Percentiles rank a stretch among this genome's conserved stretches.
These are phyloP conservation scores for Tuber aestivum DNA, from an alignment of 495 filamentous ascomycete genomes.

Conservation along the genomic window DNA sequence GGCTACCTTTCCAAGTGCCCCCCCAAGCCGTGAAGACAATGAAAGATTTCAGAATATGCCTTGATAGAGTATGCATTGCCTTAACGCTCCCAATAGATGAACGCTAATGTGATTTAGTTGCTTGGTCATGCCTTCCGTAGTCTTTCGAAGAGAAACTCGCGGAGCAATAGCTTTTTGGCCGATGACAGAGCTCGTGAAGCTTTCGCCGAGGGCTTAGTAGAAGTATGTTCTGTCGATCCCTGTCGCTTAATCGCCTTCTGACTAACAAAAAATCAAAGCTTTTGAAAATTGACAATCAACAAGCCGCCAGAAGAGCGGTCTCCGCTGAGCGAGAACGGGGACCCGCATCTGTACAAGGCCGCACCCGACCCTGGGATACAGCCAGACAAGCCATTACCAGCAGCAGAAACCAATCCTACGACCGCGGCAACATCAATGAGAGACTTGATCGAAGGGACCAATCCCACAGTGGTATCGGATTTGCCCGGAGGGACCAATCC, in stretches of 20 bases:
- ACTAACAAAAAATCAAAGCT: conserved; percentile 7
- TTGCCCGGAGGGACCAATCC: background rate
- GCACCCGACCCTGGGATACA: background rate
- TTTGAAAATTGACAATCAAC: background rate
- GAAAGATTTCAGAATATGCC: conserved; percentile 47
- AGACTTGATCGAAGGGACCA: background rate
- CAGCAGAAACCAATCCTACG: background rate
- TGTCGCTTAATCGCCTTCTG: background rate
- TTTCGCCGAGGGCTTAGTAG: conserved; percentile 46
- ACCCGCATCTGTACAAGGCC: background rate
- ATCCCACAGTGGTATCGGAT: background rate
- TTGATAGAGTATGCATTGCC: conserved; percentile 31
- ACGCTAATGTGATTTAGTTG: conserved; percentile 35
- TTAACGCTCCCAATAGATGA: background rate
- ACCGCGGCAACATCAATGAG: background rate
- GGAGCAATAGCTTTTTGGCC: conserved; percentile 40
- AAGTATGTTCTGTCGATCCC: conserved; percentile 32
- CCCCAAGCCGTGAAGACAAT: conserved; percentile 45
- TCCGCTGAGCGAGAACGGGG: background rate
- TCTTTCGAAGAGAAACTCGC: conserved; percentile 29
- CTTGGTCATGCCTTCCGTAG: conserved; percentile 40
- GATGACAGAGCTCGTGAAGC: conserved; percentile 45
- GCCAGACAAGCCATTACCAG: background rate
- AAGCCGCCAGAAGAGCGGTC: background rate
- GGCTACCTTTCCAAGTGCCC: conserved; percentile 48